These are phyloP conservation scores for Cyathus striatus DNA, from an alignment of 768 basidiomycete species.

Conservation along the genomic window DNA sequence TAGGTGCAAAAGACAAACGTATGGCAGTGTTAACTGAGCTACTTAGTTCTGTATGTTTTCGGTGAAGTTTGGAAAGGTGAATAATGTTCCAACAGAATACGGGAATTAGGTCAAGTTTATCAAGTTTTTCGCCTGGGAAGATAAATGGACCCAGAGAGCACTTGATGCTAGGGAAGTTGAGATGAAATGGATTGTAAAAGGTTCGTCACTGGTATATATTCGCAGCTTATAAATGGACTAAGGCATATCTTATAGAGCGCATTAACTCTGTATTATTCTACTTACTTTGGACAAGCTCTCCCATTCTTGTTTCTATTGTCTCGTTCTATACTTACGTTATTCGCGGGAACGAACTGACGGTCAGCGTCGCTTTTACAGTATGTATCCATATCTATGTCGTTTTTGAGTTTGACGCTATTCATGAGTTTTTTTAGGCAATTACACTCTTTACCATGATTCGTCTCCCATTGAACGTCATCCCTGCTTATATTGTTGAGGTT, in stretches of 20 bases:
- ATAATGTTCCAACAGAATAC: too few species aligned
- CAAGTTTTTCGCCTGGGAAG: slow-evolving; percentile 83
- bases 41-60: slow-evolving; percentile 56
- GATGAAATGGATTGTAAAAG: slow-evolving; percentile 73
- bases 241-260: slow-evolving; percentile 69
- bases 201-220: too few species aligned
- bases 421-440: slow-evolving; percentile 43
- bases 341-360: slow-evolving; percentile 68
- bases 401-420: not conserved
- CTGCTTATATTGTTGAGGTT: slow-evolving; percentile 73
- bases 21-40: slow-evolving; percentile 78
- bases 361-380: slow-evolving; percentile 82
- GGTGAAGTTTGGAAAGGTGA: too few species aligned
- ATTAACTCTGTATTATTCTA: slow-evolving; percentile 71
- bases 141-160: slow-evolving; percentile 66
- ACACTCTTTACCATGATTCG: slow-evolving; percentile 84
- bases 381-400: slow-evolving; percentile 14
- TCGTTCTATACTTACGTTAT: slow-evolving; percentile 74
- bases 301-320: slow-evolving; percentile 74
- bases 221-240: too few species aligned
- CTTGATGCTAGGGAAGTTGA: slow-evolving; percentile 64
- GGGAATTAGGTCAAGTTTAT: slow-evolving; percentile 69
- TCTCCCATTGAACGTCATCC: slow-evolving; percentile 73
- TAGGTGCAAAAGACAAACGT: slow-evolving; percentile 67
- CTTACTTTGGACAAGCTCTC: slow-evolving; percentile 68